Evolutionary conservation across 495 filamentous ascomycete genomes (phyloP).

Genomic region (Aspergillus affinis): DNA sequence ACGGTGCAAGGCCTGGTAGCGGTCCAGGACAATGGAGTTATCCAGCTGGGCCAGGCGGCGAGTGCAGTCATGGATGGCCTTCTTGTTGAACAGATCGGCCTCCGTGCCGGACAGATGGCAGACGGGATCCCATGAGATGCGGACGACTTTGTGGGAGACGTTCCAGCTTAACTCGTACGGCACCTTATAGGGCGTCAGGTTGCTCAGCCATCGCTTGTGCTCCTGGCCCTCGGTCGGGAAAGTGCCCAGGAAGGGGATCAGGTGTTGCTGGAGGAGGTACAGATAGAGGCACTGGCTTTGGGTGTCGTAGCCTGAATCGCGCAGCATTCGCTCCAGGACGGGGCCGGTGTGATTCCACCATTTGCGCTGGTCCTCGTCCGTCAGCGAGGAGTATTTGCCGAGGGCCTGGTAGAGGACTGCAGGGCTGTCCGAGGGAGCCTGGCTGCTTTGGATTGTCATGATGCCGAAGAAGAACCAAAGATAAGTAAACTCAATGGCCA

Average conservation of each 20-base stretch:
- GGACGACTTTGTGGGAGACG: slow-evolving; percentile 4
- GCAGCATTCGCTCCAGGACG: background rate
- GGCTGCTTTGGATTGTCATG: no score
- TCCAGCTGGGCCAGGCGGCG: background rate
- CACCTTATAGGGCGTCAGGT: background rate
- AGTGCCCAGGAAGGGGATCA: slow-evolving; percentile 1
- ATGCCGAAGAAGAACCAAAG: no score
- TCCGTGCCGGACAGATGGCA: background rate
- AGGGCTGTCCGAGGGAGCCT: no score
- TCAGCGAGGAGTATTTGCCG: no score
- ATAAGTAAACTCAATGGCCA: no score
- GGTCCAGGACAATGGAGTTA: background rate
- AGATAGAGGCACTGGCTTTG: slow-evolving; percentile 1
- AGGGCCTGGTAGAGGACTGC: no score
- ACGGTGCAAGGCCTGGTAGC: background rate
- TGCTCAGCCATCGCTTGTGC: background rate
- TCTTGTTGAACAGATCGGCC: background rate
- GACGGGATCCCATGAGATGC: background rate
- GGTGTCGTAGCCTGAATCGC: background rate
- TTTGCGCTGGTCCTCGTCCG: background rate
- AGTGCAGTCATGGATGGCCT: background rate
- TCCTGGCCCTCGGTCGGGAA: background rate
- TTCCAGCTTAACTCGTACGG: slow-evolving; percentile 5
- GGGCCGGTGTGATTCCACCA: slow-evolving; percentile 18
- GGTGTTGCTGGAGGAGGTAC: background rate